Evolutionary conservation across 331 rosid genomes (phyloP).

Genomic region (Stylosanthes scabra): DNA sequence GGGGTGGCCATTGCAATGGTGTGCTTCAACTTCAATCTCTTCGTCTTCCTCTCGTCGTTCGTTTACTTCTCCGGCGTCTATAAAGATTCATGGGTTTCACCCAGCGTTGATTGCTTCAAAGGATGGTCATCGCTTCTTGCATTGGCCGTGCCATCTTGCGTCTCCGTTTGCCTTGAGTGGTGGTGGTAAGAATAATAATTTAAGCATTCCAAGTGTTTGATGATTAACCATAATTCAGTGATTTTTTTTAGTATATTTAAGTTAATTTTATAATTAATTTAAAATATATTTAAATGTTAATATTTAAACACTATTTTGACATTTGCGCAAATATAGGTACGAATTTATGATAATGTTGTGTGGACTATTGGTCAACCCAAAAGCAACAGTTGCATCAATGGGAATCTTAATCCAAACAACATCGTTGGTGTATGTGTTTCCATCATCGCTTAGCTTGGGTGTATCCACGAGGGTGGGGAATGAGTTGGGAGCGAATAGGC

Average conservation of each 20-base stretch:
- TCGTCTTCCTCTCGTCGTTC: slow-evolving; percentile 63
- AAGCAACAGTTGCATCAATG: slow-evolving; percentile 90
- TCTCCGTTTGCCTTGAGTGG: slow-evolving; percentile 97
- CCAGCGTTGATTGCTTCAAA: slow-evolving; percentile 65
- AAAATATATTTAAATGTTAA: no score
- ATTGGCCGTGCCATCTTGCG: slow-evolving; percentile 80
- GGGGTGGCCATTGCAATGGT: slow-evolving; percentile 95
- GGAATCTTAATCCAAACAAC: slow-evolving; percentile 94
- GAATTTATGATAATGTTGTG: slow-evolving; percentile 91
- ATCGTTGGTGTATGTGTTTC: slow-evolving; percentile 83
- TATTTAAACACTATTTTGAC: no score
- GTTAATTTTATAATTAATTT: no score
- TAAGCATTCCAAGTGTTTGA: no score
- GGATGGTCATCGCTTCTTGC: slow-evolving; percentile 84
- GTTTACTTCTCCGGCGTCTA: slow-evolving; percentile 75
- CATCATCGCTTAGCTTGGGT: slow-evolving; percentile 83
- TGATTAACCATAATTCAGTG: no score
- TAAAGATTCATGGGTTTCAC: slow-evolving; percentile 86
- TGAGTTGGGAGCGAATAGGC: slow-evolving; percentile 82
- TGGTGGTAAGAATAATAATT: slow-evolving; percentile 60
- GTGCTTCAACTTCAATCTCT: slow-evolving; percentile 69
- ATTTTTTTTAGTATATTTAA: no score
- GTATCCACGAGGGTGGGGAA: slow-evolving; percentile 88
- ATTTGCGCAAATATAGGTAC: slow-evolving; percentile 30
- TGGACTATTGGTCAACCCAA: slow-evolving; percentile 78